Evolutionary conservation across 805 yeast genomes (phyloP).

Genomic region (Kazachstania africana): DNA sequence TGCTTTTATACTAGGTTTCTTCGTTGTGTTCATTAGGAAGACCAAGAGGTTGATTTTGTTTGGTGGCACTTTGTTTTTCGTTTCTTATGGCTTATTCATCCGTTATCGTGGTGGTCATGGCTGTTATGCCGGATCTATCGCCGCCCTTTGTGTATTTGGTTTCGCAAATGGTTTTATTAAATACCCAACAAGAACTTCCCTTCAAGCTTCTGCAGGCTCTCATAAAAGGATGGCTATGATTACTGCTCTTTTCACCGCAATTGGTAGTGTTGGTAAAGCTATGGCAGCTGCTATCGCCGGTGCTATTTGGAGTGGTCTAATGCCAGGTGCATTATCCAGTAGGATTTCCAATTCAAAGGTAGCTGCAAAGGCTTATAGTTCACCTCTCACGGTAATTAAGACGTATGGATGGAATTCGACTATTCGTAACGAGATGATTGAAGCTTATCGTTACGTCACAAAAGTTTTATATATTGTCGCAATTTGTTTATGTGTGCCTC

Average conservation of each 20-base stretch:
- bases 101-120: constrained; percentile 46
- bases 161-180: constrained; percentile 69
- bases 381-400: constrained; percentile 38
- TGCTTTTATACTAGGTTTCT: constrained; percentile 44
- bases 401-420: constrained; percentile 47
- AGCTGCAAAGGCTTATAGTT: constrained; percentile 34
- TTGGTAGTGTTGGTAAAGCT: constrained; percentile 53
- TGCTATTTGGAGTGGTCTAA: constrained; percentile 55
- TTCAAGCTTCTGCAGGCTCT: constrained; percentile 40
- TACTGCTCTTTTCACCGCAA: constrained; percentile 43
- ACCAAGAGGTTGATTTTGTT: constrained; percentile 48
- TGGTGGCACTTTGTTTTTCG: constrained; percentile 48
- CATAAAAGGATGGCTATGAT: constrained; percentile 60
- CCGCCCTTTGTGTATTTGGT: constrained; percentile 52
- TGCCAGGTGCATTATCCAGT: constrained; percentile 33
- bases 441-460: constrained; percentile 45
- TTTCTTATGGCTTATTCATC: constrained; percentile 47
- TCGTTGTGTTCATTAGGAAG: constrained; percentile 39
- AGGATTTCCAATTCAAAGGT: constrained; percentile 25
- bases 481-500: constrained; percentile 40
- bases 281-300: constrained; percentile 55
- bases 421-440: constrained; percentile 41
- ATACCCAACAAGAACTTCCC: constrained; percentile 50
- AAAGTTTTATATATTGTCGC: constrained; percentile 45
- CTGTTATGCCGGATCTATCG: constrained; percentile 47